Base-by-base conservation (phyloP, 192 early-diverging fungal genomes). In the Jimgerdemannia flammicorona region DNA sequence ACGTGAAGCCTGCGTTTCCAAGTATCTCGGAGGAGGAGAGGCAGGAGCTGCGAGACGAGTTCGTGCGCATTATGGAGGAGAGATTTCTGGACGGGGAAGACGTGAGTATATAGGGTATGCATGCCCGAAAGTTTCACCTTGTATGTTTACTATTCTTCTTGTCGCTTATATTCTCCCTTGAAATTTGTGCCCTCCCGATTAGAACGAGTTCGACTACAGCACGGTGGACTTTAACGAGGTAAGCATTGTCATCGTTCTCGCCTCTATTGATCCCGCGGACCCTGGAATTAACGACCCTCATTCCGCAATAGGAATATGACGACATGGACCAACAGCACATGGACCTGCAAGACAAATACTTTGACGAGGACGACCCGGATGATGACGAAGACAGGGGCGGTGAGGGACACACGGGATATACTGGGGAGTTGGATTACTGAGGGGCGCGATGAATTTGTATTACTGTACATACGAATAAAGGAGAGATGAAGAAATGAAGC, bases 211-310 rank as follows among this genome's bases (percentile, higher is more conserved):
- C 72, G 82, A 85, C 73, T 85, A 85, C 67, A 69, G 59, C 29
- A 4, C 41, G 14, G 82, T 85, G 0, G 84, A 85, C 70, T 74
- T 78, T 44, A 81, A 83, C 64, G 79, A 83, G 17, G 77, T 79
- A 74, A 63, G 74, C 54, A 20, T 4, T 7, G 3, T n/a, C 40
- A 9, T 59, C 10, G 19, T 41, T 7, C 42, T 64, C 9, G 20
- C 3, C 8, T n/a, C 3, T 49, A 40, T 63, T 14, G 6, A 59
- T 59, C 14, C 6, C 14, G 8, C 2, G 2, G 6, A 59, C 14
- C 6, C 14, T 63, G 40, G 0, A 40, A 19, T 4, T 3, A 39
- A 9, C 3, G 3, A 40, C 59, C 44, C 19, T 69, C 14, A 7
- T 39, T 10, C 0, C 19, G 10, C 17, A 14, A 4, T 54, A 80